Conservation (phyloP, 2,329 filamentous ascomycete genomes). For the Xylaria multiplex region DNA sequence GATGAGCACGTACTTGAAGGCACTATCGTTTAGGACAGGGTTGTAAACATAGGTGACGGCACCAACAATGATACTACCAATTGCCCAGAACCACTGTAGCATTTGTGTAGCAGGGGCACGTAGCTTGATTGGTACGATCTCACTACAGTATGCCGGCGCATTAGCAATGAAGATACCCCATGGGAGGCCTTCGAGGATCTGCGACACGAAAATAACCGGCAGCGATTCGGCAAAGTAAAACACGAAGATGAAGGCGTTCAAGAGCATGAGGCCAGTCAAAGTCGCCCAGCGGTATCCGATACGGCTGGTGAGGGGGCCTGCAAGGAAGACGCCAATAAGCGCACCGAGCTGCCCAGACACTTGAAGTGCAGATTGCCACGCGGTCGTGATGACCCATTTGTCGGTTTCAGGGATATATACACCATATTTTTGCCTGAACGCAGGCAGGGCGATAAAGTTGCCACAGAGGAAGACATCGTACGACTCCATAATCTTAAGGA, state of each 20-base stretch:
- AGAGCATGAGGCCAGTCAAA: constrained; percentile 62
- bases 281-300: constrained; percentile 70
- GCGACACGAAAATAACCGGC: constrained; percentile 60
- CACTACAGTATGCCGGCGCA: constrained; percentile 67
- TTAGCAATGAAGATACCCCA: constrained; percentile 76
- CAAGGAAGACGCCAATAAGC: constrained; percentile 67
- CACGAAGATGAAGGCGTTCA: constrained; percentile 68
- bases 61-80: constrained; percentile 69
- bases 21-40: constrained; percentile 21
- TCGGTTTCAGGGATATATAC: constrained; percentile 46
- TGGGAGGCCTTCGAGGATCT: constrained; percentile 69
- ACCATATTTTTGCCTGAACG: constrained; percentile 60
- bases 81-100: constrained; percentile 74
- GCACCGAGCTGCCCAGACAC: constrained; percentile 66
- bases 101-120: constrained; percentile 68
- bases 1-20: constrained; percentile 45
- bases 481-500: constrained; percentile 69
- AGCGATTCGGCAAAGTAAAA: constrained; percentile 59
- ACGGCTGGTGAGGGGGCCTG: constrained; percentile 67
- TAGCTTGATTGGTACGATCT: constrained; percentile 69
- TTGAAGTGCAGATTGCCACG: constrained; percentile 69
- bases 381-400: constrained; percentile 56
- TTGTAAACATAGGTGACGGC: constrained; percentile 66
- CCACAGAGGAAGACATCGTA: constrained; percentile 71
- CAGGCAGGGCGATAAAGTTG: constrained; percentile 64